Evolutionary conservation across 2,329 filamentous ascomycete genomes (phyloP).

Genomic region (Incumbomyces lentus): DNA sequence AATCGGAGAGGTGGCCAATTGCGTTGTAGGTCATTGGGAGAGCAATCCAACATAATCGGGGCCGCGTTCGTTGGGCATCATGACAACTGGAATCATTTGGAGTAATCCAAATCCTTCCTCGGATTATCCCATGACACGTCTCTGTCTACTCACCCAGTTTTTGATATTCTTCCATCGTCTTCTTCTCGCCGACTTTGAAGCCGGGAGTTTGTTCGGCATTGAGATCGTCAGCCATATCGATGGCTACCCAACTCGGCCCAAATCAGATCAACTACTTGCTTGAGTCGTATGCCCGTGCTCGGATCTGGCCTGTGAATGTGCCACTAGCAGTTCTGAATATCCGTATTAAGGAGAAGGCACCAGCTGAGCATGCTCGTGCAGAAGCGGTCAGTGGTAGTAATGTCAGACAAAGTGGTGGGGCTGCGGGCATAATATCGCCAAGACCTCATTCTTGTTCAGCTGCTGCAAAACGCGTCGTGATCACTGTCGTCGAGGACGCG

Average conservation of each 20-base stretch:
- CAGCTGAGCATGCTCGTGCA: too few relatives aligned
- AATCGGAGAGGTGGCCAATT: too few relatives aligned
- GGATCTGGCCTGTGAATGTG: too few relatives aligned
- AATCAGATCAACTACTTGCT: background rate
- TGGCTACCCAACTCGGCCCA: too few relatives aligned
- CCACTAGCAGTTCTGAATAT: too few relatives aligned
- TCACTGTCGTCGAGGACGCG: background rate
- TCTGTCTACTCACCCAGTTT: conserved; percentile 67
- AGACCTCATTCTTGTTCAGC: too few relatives aligned
- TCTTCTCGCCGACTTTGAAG: conserved; percentile 98
- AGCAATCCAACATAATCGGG: background rate
- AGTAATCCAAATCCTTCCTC: background rate
- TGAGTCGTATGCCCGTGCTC: too few relatives aligned
- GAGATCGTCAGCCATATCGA: conserved; percentile 66
- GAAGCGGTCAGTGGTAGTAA: too few relatives aligned
- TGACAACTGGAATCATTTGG: background rate
- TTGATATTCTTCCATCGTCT: conserved; percentile 89
- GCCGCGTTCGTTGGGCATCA: background rate
- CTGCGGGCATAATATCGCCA: too few relatives aligned
- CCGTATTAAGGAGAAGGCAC: too few relatives aligned
- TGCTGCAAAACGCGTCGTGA: background rate
- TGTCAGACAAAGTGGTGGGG: too few relatives aligned
- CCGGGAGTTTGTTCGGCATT: conserved; percentile 81
- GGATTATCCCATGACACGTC: background rate
- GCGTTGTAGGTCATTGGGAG: background rate